Conservation (phyloP, 768 basidiomycete genomes). For the Agrocybe praecox region DNA sequence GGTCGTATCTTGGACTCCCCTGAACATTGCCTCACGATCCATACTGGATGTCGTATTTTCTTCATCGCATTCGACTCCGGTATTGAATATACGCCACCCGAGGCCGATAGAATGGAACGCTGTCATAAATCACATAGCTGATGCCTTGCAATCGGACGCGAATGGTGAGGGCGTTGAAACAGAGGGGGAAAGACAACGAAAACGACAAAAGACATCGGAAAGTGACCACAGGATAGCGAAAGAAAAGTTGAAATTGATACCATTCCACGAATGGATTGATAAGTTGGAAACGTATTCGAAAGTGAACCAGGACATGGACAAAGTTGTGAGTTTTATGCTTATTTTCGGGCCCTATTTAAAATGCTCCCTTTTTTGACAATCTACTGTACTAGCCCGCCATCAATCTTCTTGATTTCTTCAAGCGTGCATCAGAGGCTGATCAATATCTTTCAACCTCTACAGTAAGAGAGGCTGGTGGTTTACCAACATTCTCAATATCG, state of each 20-base stretch:
- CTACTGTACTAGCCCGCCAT: slow-evolving; percentile 34
- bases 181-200: not conserved
- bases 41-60: slow-evolving; percentile 9
- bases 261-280: slow-evolving; percentile 20
- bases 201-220: too few species aligned
- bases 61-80: slow-evolving; percentile 13
- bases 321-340: slow-evolving; percentile 15
- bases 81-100: slow-evolving; percentile 36
- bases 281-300: slow-evolving; percentile 7
- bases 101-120: slow-evolving; percentile 29
- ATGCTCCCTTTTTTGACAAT: too few species aligned
- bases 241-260: slow-evolving; percentile 4
- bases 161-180: too few species aligned
- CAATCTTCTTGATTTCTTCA: slow-evolving; percentile 35
- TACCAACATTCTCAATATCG: slow-evolving; percentile 23
- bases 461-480: slow-evolving; percentile 14
- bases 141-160: slow-evolving; percentile 13
- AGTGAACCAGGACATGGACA: not conserved
- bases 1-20: slow-evolving; percentile 36
- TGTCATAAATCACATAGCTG: slow-evolving; percentile 20
- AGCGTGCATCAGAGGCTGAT: slow-evolving; percentile 3
- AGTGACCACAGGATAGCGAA: not conserved
- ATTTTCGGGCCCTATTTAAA: too few species aligned
- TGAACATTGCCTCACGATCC: slow-evolving; percentile 20
- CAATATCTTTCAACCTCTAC: slow-evolving; percentile 9